Evolutionary conservation across 345 rosid genomes (phyloP).

Genomic region (Lepidium africanum): DNA sequence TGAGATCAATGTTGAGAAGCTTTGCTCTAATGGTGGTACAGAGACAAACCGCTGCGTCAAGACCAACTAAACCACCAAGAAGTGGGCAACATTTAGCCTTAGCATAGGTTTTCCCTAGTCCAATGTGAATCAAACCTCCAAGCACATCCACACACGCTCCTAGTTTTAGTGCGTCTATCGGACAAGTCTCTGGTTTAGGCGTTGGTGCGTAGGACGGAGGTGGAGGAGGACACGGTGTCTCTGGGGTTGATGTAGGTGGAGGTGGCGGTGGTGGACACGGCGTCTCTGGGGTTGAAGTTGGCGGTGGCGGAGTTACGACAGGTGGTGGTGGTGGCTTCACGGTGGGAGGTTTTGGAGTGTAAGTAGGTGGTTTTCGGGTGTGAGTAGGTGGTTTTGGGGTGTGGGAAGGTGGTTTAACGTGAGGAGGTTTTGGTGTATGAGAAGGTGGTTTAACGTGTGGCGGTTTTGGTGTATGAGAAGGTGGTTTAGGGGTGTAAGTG

Average conservation of each 20-base stretch:
- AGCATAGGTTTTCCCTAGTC: slow-evolving; percentile 62
- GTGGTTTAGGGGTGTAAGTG: neutral
- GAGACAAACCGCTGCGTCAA: slow-evolving; percentile 88
- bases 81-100: slow-evolving; percentile 81
- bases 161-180: slow-evolving; percentile 65
- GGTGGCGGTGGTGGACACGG: slow-evolving; percentile 41
- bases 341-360: slow-evolving; percentile 13
- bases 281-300: slow-evolving; percentile 24
- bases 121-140: slow-evolving; percentile 70
- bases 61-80: slow-evolving; percentile 56
- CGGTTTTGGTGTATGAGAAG: slow-evolving; percentile 15
- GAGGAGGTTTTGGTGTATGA: slow-evolving; percentile 24
- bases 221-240: slow-evolving; percentile 29
- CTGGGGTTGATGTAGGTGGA: slow-evolving; percentile 34
- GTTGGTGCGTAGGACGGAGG: slow-evolving; percentile 30
- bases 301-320: slow-evolving; percentile 2
- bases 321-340: slow-evolving; percentile 25
- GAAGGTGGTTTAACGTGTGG: slow-evolving; percentile 17
- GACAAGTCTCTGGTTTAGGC: slow-evolving; percentile 50
- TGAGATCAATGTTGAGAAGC: slow-evolving; percentile 64
- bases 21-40: slow-evolving; percentile 77
- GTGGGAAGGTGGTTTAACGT: slow-evolving; percentile 11
- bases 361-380: neutral
- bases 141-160: slow-evolving; percentile 85
- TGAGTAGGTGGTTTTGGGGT: neutral